Percentiles rank a stretch among this genome's conserved stretches.
Evolutionary conservation across 1,139 yeast species (phyloP).

Genomic region (Chernovozyma sophiae-reginae): DNA sequence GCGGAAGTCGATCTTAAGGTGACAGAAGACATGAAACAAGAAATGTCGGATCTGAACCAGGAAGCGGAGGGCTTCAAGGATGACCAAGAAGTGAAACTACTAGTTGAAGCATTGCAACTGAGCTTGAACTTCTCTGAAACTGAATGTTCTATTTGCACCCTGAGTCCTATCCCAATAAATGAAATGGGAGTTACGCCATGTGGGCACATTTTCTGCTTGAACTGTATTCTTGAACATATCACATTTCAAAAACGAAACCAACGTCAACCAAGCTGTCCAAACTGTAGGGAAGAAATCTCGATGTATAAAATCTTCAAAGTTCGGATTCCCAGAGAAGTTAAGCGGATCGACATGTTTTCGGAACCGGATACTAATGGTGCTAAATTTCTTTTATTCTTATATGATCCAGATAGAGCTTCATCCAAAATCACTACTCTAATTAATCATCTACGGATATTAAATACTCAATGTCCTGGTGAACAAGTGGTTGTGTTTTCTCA

Average conservation of each 20-base stretch:
- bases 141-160: slow-evolving; percentile 85
- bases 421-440: slow-evolving; percentile 74
- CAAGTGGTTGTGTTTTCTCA: slow-evolving; percentile 90
- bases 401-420: slow-evolving; percentile 53
- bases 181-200: slow-evolving; percentile 72
- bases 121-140: slow-evolving; percentile 39
- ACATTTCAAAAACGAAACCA: slow-evolving; percentile 34
- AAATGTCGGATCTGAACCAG: slow-evolving; percentile 3
- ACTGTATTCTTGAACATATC: slow-evolving; percentile 71
- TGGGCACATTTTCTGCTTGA: slow-evolving; percentile 74
- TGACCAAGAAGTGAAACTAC: slow-evolving; percentile 27
- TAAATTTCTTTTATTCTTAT: slow-evolving; percentile 35
- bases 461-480: slow-evolving; percentile 55
- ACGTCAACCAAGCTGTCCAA: slow-evolving; percentile 50
- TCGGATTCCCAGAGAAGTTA: slow-evolving; percentile 22
- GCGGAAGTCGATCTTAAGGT: slow-evolving; percentile 4
- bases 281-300: slow-evolving; percentile 48
- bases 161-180: slow-evolving; percentile 51
- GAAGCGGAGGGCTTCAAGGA: slow-evolving; percentile 30
- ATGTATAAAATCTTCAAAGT: slow-evolving; percentile 41
- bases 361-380: slow-evolving; percentile 14
- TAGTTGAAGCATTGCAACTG: slow-evolving; percentile 23
- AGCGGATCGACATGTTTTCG: slow-evolving; percentile 29
- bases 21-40: neutral
- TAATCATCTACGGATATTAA: slow-evolving; percentile 50